Evolutionary conservation across 305 asterid genomes (phyloP).

Genomic region (Solanum hybrid): DNA sequence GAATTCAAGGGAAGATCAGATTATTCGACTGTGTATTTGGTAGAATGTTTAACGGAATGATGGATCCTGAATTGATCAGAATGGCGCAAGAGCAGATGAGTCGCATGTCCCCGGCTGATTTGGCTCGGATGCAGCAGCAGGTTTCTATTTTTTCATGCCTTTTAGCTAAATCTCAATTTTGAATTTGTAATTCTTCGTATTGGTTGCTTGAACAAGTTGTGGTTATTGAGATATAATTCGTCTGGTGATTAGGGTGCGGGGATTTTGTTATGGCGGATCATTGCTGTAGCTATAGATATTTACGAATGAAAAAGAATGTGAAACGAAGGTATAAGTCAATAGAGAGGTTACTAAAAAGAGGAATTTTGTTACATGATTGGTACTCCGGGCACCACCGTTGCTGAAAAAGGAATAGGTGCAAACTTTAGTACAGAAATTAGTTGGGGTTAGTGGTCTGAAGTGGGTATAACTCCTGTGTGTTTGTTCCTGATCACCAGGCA

Average conservation of each 20-base stretch:
- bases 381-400: not conserved
- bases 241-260: not conserved
- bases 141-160: constrained; percentile 10
- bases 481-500: not conserved
- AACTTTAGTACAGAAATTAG: not conserved
- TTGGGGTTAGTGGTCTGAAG: not conserved
- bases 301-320: not conserved
- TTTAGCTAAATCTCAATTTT: not conserved
- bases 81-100: constrained; percentile 99
- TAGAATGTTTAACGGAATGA: constrained; percentile 70
- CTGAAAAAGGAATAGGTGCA: not conserved
- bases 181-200: not conserved
- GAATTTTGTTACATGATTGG: not conserved
- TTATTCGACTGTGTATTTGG: not conserved
- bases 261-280: not conserved
- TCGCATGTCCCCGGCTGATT: constrained; percentile 92
- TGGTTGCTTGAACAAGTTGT: not conserved
- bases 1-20: not conserved
- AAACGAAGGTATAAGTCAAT: not conserved
- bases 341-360: not conserved
- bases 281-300: not conserved
- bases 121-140: constrained; percentile 94
- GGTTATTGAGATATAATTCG: not conserved
- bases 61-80: constrained; percentile 91
- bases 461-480: not conserved